Percentiles rank a stretch among this genome's conserved stretches.
phyloP scores from a whole-genome alignment of 345 rosid genomes.

The Gossypium rotundifolium region DNA sequence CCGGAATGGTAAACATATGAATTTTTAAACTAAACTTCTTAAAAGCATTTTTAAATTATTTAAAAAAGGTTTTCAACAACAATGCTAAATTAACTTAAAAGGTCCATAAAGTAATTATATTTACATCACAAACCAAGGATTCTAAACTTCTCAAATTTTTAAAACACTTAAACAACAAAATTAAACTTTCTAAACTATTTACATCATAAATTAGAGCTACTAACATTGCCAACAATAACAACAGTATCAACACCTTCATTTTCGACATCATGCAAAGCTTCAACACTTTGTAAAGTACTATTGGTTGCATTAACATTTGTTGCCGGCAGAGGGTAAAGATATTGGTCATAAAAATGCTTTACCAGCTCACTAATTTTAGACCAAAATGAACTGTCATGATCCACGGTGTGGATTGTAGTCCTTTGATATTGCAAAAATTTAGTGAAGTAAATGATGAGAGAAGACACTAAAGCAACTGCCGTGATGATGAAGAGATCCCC shows the following conservation, averaged over 20 bases:
- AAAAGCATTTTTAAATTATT: too few species aligned
- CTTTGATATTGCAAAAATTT: background rate
- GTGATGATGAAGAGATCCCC: constrained; percentile 42
- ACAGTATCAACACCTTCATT: too few species aligned
- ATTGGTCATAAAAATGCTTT: background rate
- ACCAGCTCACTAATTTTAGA: background rate
- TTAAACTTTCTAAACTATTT: too few species aligned
- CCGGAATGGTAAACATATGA: too few species aligned
- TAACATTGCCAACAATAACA: background rate
- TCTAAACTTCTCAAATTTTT: too few species aligned
- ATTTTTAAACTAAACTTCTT: too few species aligned
- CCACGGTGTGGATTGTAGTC: background rate
- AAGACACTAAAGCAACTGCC: constrained; percentile 25
- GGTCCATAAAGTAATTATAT: too few species aligned
- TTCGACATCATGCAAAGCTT: background rate
- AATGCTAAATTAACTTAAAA: too few species aligned
- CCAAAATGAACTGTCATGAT: background rate
- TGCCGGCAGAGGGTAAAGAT: background rate
- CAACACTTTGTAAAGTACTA: background rate
- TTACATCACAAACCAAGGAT: too few species aligned
- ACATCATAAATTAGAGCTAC: background rate
- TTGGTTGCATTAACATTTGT: background rate
- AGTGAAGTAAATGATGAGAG: constrained; percentile 18
- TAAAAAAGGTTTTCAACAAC: too few species aligned
- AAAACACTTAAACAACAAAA: too few species aligned